Evolutionary conservation across 495 filamentous ascomycete genomes (phyloP), one percentile per base, ranked within the genome.

Genomic region (Daldinia childiae): DNA sequence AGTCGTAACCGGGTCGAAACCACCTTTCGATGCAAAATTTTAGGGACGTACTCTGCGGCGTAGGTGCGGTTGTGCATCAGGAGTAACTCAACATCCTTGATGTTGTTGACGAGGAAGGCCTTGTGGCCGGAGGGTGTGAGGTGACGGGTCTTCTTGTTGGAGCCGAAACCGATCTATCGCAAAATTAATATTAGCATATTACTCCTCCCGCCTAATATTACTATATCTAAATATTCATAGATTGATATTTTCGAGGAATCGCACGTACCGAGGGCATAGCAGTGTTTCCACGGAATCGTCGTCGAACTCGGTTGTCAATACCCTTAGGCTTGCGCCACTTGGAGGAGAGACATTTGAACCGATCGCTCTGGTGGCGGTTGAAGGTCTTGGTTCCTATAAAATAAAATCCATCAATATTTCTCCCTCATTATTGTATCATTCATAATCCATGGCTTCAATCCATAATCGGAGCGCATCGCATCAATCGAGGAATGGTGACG

Each of bases 11-110:
- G 29, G 43, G 56, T 41, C 21, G 39, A 17, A 38, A 21, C 4
- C 41, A 7, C n/a, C 14, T 1, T 50, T 39, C 26, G 55, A 29
- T 55, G 43, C 91, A 82, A 98, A 97, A 86, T 93, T 97, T 75
- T 62, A 69, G 15, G n/a, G 50, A 88, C 93, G 78, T 91, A 98
- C 95, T 98, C 96, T 79, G 95, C 95, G 81, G 95, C 95, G 85
- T 90, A 97, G 81, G 93, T 97, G 82, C 91, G 91, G 91, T 98
- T 98, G 91, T 99, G 96, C 95, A 99, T 99, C 68, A 99, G 89
- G 75, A 99, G 92, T 69, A 99, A 90, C 85, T 98, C 95, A 79
- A 99, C 91, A 79, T 98, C 96, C 79, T 89, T 85, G 83, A 90
- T 80, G 89, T 98, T 98, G 88, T 93, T 90, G 85, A 99, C 95